Evolutionary conservation across 495 filamentous ascomycete species (phyloP).

Genomic region (Neurospora sp.): DNA sequence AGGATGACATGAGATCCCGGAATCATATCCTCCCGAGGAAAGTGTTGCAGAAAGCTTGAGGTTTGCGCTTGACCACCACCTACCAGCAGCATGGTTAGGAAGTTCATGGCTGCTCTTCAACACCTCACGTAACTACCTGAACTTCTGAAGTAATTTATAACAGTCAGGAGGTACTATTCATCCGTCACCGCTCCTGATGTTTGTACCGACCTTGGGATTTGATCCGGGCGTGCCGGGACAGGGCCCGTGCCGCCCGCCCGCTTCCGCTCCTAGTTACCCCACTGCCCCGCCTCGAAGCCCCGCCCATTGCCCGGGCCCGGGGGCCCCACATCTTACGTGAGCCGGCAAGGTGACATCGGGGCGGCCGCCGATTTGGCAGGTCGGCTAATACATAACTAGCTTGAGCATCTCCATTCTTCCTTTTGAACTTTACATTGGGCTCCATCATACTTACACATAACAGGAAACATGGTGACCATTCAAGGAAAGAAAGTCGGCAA

Average conservation of each 20-base stretch:
- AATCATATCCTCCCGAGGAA: neutral
- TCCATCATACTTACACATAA: neutral
- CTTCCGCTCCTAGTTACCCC: neutral
- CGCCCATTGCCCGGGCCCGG: neutral
- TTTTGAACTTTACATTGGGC: neutral
- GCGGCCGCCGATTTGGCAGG: neutral
- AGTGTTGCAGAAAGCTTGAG: neutral
- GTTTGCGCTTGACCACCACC: neutral
- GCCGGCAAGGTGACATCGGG: neutral
- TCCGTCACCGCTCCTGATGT: neutral
- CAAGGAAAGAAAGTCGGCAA: slow-evolving; percentile 43
- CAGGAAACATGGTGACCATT: slow-evolving; percentile 12
- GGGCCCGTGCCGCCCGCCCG: neutral
- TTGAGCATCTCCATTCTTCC: neutral
- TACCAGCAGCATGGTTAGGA: neutral
- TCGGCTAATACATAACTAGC: neutral
- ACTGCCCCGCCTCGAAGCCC: neutral
- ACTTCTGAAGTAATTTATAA: neutral
- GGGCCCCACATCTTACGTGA: neutral
- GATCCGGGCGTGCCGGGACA: neutral
- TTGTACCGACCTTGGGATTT: neutral
- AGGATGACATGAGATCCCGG: neutral
- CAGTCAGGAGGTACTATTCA: neutral
- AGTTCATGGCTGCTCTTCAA: neutral
- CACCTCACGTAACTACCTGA: neutral